Base-by-base conservation (phyloP, 345 rosid genomes). In the Cardamine occulta region DNA sequence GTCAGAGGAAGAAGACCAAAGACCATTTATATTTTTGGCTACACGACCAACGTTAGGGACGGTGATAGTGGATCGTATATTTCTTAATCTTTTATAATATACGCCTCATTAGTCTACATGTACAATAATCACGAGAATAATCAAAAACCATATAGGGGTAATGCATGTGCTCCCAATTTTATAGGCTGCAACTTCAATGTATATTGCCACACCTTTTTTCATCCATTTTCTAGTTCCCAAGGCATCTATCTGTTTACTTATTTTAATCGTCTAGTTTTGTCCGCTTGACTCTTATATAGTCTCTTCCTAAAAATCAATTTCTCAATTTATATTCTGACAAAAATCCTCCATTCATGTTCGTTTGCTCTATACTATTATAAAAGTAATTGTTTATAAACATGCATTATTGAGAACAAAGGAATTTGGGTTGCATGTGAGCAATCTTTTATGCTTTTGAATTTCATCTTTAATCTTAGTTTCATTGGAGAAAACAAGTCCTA, bases 381-480 rank as follows among this genome's bases (percentile, higher is more conserved):
- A 32, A 47, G 51, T 47, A 47, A 4, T 44, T 15, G 18, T n/a
- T 47, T 47, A 47, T 7, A 48, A 63, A 35, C 72, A 64, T 28
- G 76, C 66, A 77, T 77, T 57, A 77, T 77, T 77, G 80, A 77
- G 72, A 72, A 77, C 72, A 71, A 70, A 77, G 55, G 72, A 64
- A 77, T 70, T 77, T 77, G 80, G 76, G 76, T 35, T 77, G 80
- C 80, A 77, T 77, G 80, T 77, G 80, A 77, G 66, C 62, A 71
- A 77, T 64, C 80, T 76, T 75, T 63, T 76, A 53, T 76, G 70
- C 80, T 70, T 77, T 77, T 55, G n/a, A 55, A 55, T 55, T 53
- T 63, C 28, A 77, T 77, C 54, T 77, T 57, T 70, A 76, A 56
- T 45, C 69, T 11, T 23, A 70, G 56, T 70, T 42, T 42, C 64